These are phyloP conservation scores for Calonectria pseudoreteaudii DNA, from an alignment of 2,329 filamentous ascomycete genomes.

Conservation along the genomic window DNA sequence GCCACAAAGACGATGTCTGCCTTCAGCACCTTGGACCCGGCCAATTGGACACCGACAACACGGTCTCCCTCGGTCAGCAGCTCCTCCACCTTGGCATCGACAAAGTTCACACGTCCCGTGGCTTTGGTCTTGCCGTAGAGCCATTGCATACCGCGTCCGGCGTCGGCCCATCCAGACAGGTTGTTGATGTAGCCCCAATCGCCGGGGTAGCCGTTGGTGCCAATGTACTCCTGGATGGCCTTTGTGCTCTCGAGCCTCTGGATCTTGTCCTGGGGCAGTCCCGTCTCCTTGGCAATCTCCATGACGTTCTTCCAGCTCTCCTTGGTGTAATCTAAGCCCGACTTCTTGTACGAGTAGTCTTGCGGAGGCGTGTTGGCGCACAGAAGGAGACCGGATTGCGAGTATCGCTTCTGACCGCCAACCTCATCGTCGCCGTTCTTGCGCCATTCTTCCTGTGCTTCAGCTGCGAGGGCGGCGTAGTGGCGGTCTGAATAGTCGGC, in stretches of 20 bases:
- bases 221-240: slow-evolving; percentile 58
- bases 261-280: slow-evolving; percentile 53
- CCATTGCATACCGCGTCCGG: slow-evolving; percentile 76
- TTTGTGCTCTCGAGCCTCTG: slow-evolving; percentile 57
- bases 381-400: slow-evolving; percentile 76
- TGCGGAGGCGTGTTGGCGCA: slow-evolving; percentile 62
- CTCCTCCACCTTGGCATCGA: slow-evolving; percentile 60
- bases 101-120: slow-evolving; percentile 67
- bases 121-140: slow-evolving; percentile 66
- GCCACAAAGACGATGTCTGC: slow-evolving; percentile 85
- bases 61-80: slow-evolving; percentile 54
- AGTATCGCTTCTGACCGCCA: slow-evolving; percentile 75
- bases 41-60: slow-evolving; percentile 65
- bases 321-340: slow-evolving; percentile 68
- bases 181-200: slow-evolving; percentile 80
- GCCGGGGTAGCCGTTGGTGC: slow-evolving; percentile 65
- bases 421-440: slow-evolving; percentile 65
- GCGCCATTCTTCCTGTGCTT: slow-evolving; percentile 78
- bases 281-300: slow-evolving; percentile 56
- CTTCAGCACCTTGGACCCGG: slow-evolving; percentile 51
- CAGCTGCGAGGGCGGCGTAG: slow-evolving; percentile 79
- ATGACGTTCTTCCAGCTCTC: slow-evolving; percentile 72
- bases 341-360: slow-evolving; percentile 49
- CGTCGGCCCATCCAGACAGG: slow-evolving; percentile 84
- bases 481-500: slow-evolving; percentile 84